Conservation (phyloP, 805 yeast genomes). For the Kodamaea kakaduensis region DNA sequence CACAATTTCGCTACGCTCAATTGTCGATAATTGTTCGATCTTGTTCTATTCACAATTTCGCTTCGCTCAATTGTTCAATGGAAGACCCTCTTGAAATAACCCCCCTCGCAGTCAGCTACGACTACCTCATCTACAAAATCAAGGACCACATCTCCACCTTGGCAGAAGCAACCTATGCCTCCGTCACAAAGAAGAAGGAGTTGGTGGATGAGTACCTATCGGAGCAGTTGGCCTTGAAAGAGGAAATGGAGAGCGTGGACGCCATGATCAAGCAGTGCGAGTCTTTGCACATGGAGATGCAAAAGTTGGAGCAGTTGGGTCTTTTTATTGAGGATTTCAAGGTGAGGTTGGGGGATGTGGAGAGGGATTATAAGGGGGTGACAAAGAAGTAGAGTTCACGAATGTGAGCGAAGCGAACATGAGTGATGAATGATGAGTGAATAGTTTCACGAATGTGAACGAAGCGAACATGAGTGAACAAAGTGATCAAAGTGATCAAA, state of each 20-base stretch:
- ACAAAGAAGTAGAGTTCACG: too few relatives aligned
- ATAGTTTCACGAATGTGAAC: too few relatives aligned
- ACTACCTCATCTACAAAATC: conserved; percentile 60
- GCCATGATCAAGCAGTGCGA: conserved; percentile 41
- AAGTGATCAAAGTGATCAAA: too few relatives aligned
- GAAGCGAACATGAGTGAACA: too few relatives aligned
- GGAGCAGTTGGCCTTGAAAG: conserved; percentile 29
- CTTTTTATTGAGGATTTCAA: conserved; percentile 25
- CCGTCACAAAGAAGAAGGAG: conserved; percentile 31
- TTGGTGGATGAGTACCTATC: conserved; percentile 19
- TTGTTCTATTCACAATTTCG: too few relatives aligned
- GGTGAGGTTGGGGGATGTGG: conserved; percentile 16
- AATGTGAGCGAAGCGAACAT: background rate
- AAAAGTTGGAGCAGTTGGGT: conserved; percentile 50
- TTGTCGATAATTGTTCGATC: too few relatives aligned
- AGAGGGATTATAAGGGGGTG: conserved; percentile 11
- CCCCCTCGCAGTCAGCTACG: conserved; percentile 57
- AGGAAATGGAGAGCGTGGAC: conserved; percentile 39
- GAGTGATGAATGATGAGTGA: background rate
- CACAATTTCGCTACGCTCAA: too few relatives aligned
- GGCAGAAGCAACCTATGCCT: conserved; percentile 35
- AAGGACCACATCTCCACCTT: conserved; percentile 50
- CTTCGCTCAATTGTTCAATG: too few relatives aligned
- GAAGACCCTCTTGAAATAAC: conserved; percentile 61
- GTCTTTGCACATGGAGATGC: conserved; percentile 48